Base-by-base conservation (phyloP, 1,284 basidiomycete species). In the Acaromyces ingoldii region DNA sequence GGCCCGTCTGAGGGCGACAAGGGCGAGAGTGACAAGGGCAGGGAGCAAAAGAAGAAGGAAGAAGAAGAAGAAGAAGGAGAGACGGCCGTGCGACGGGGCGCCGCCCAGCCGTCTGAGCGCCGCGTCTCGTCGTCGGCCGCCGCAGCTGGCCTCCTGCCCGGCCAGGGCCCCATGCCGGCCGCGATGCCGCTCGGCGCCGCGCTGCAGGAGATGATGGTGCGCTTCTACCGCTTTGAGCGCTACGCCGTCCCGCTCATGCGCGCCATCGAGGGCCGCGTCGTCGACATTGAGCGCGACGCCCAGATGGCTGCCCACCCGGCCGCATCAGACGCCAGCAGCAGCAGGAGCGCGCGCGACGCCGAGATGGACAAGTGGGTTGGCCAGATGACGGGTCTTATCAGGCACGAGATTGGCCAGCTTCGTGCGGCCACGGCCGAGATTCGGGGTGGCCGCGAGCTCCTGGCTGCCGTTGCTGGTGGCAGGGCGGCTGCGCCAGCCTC, bases 191-290 rank as follows among this genome's bases (percentile, higher is more conserved):
- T 73, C 21, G 55, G 51, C 9, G 46, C 63, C n/a, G 69, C 70
- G 17, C 57, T 74, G 10, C 67, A 73, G 43, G 70, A 73, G 39
- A 65, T 71, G 61, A 72, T 73, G 70, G 45, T 63, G 17, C 70
- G 72, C 31, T 74, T 74, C 58, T 74, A 74, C 63, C 61, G 70
- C 15, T 74, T 70, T 55, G 72, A 74, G 51, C 57, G 68, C 3
- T 72, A 73, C 58, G 69, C 70, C 9, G 65, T 74, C 6, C 72
- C 72, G 5, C 58, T 73, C 22, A 59, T 74, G 19, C 62, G 69
- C 11, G 63, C 64, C 26, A 61, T 74, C 49, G 72, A 74, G 44
- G 63, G 58, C 25, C 62, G 72, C 6, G 50, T 74, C 21, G 50
- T 70, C 28, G 72, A 71, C 24, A 64, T 74, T 25, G 72, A 74